Evolutionary conservation across 768 basidiomycete genomes (phyloP).

Genomic region (Pisolithus sp.): DNA sequence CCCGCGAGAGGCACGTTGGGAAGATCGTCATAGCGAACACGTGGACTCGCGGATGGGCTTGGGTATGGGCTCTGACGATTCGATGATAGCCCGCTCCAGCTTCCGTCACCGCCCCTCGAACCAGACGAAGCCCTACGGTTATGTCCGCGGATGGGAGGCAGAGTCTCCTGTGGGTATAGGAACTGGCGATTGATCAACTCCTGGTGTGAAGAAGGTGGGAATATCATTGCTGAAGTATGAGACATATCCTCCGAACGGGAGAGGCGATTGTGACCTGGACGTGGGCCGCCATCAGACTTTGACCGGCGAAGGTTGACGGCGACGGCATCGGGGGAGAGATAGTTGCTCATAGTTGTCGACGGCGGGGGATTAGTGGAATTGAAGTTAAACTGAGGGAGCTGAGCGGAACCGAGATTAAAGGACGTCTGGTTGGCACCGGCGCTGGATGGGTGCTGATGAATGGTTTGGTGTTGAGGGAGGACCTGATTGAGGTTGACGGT

Average conservation of each 20-base stretch:
- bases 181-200: slow-evolving; percentile 40
- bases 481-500: slow-evolving; percentile 26
- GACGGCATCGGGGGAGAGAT: slow-evolving; percentile 29
- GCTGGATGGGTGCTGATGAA: slow-evolving; percentile 21
- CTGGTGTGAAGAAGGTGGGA: slow-evolving; percentile 33
- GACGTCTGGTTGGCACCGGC: slow-evolving; percentile 17
- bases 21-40: slow-evolving; percentile 47
- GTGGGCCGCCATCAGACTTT: slow-evolving; percentile 39
- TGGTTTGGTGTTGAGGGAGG: slow-evolving; percentile 23
- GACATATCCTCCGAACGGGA: slow-evolving; percentile 61
- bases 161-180: slow-evolving; percentile 35
- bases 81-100: slow-evolving; percentile 31
- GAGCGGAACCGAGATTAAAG: slow-evolving; percentile 22
- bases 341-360: slow-evolving; percentile 34
- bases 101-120: slow-evolving; percentile 25
- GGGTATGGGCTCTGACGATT: slow-evolving; percentile 58
- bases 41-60: slow-evolving; percentile 60
- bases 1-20: slow-evolving; percentile 25
- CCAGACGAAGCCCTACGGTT: slow-evolving; percentile 38
- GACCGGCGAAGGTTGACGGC: slow-evolving; percentile 40
- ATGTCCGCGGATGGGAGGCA: slow-evolving; percentile 35
- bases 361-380: slow-evolving; percentile 13
- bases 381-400: slow-evolving; percentile 30
- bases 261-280: slow-evolving; percentile 42
- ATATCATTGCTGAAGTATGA: slow-evolving; percentile 22